Conservation (phyloP, 371 early-diverging fungal species). For the Nematocida sp. region DNA sequence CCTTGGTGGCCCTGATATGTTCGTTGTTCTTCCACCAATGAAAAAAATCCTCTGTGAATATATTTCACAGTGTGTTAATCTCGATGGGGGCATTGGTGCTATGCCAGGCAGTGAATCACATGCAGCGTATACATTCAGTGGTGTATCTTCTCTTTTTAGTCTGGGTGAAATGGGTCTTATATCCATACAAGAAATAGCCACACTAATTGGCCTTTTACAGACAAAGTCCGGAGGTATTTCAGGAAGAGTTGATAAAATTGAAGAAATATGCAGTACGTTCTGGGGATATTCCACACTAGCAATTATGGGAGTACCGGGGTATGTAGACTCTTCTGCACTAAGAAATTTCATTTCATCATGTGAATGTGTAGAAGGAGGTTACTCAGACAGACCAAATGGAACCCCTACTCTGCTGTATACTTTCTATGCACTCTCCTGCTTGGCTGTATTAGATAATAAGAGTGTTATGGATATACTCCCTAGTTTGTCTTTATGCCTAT, state of each 20-base stretch:
- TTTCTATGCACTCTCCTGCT: slow-evolving; percentile 82
- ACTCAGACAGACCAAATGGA: slow-evolving; percentile 86
- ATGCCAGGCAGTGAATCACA: slow-evolving; percentile 88
- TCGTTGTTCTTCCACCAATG: slow-evolving; percentile 16
- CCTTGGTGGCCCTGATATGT: slow-evolving; percentile 30
- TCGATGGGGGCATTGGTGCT: slow-evolving; percentile 92
- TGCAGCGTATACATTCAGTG: slow-evolving; percentile 79
- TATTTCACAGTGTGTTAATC: slow-evolving; percentile 78
- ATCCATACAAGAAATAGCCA: slow-evolving; percentile 74
- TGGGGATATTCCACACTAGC: slow-evolving; percentile 86
- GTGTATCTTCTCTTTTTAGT: slow-evolving; percentile 81
- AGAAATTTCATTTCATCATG: slow-evolving; percentile 77
- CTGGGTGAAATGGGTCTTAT: slow-evolving; percentile 75
- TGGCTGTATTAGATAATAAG: slow-evolving; percentile 52
- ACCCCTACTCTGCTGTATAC: slow-evolving; percentile 92
- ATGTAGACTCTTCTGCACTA: slow-evolving; percentile 79
- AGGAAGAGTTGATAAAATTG: slow-evolving; percentile 90
- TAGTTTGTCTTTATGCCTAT: slow-evolving; percentile 58
- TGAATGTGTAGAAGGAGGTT: slow-evolving; percentile 82
- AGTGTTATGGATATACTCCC: slow-evolving; percentile 51
- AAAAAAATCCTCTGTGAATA: slow-evolving; percentile 75
- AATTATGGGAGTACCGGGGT: slow-evolving; percentile 77
- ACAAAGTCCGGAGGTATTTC: slow-evolving; percentile 85
- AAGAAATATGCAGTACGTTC: slow-evolving; percentile 97
- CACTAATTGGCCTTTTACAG: slow-evolving; percentile 90